Percentiles rank a stretch among this genome's conserved stretches.
phyloP scores from a whole-genome alignment of 176 grass and related monocot genomes.

The Areca catechu region DNA sequence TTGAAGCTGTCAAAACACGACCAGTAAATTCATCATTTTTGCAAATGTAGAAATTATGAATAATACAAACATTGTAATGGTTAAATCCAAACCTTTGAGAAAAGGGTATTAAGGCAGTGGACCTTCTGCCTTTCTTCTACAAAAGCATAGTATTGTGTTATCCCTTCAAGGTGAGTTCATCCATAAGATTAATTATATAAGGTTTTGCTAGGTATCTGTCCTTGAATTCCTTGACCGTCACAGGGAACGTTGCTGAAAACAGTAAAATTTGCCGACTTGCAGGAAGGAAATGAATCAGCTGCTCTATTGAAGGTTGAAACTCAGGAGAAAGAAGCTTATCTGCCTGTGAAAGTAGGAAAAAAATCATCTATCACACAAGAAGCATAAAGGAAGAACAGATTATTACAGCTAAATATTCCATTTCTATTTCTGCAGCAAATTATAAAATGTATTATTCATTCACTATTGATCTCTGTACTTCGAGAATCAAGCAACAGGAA shows the following conservation, averaged over 20 bases:
- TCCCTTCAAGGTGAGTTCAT: slow-evolving; percentile 64
- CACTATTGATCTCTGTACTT: no score
- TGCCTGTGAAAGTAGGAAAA: slow-evolving; percentile 9
- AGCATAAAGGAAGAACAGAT: no score
- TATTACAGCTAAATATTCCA: no score
- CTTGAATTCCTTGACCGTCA: slow-evolving; percentile 61
- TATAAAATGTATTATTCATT: no score
- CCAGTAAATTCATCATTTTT: no score
- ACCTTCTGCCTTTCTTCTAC: slow-evolving; percentile 71
- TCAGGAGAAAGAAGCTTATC: slow-evolving; percentile 42
- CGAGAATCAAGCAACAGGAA: no score
- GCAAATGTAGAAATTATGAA: no score
- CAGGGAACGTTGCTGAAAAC: slow-evolving; percentile 69
- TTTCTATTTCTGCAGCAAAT: no score
- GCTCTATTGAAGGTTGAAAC: slow-evolving; percentile 27
- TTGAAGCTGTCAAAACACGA: slow-evolving; percentile 54
- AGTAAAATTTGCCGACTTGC: slow-evolving; percentile 52
- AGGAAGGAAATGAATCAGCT: slow-evolving; percentile 48
- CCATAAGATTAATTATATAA: slow-evolving; percentile 70
- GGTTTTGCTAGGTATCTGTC: slow-evolving; percentile 56
- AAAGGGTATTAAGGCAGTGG: slow-evolving; percentile 46
- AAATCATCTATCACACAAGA: no score
- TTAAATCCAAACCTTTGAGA: slow-evolving; percentile 32
- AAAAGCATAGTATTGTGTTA: slow-evolving; percentile 60
- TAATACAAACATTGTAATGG: background rate